phyloP scores from a whole-genome alignment of 495 filamentous ascomycete genomes.

The Pyronema domesticum region DNA sequence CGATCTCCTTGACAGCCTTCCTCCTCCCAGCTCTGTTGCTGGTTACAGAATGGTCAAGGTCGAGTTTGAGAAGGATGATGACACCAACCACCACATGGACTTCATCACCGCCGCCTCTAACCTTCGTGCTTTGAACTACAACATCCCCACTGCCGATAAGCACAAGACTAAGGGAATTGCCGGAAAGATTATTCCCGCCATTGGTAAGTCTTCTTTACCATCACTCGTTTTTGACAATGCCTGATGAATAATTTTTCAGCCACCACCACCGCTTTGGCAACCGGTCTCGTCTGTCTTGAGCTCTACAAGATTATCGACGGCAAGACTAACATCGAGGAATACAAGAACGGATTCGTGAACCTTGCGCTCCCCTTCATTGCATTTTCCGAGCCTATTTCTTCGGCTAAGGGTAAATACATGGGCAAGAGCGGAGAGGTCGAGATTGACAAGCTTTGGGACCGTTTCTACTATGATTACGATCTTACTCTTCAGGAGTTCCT shows the following conservation, averaged over 20 bases:
- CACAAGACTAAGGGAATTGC: conserved; percentile 99
- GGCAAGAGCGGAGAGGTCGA: conserved; percentile 54
- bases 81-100: conserved; percentile 95
- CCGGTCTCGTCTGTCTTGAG: conserved; percentile 81
- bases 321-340: conserved; percentile 85
- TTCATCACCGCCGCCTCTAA: conserved; percentile 98
- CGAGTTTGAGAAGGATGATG: conserved; percentile 99
- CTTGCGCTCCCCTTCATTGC: conserved; percentile 92
- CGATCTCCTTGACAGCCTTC: conserved; percentile 47
- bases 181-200: conserved; percentile 98
- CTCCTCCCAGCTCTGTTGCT: conserved; percentile 57
- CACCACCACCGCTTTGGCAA: conserved; percentile 89
- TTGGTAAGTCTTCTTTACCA: conserved; percentile 32
- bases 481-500: conserved; percentile 72
- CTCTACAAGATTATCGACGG: conserved; percentile 94
- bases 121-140: conserved; percentile 92
- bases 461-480: conserved; percentile 69
- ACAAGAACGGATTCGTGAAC: conserved; percentile 98
- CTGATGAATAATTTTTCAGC: conserved; percentile 7
- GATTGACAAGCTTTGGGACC: conserved; percentile 95
- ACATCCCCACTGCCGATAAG: conserved; percentile 73
- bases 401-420: conserved; percentile 75
- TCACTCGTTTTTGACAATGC: not conserved
- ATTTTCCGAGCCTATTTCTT: conserved; percentile 89
- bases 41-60: conserved; percentile 79